Base-by-base conservation (phyloP, 352 stramenopile genomes). In the Globisporangium radiosum region DNA sequence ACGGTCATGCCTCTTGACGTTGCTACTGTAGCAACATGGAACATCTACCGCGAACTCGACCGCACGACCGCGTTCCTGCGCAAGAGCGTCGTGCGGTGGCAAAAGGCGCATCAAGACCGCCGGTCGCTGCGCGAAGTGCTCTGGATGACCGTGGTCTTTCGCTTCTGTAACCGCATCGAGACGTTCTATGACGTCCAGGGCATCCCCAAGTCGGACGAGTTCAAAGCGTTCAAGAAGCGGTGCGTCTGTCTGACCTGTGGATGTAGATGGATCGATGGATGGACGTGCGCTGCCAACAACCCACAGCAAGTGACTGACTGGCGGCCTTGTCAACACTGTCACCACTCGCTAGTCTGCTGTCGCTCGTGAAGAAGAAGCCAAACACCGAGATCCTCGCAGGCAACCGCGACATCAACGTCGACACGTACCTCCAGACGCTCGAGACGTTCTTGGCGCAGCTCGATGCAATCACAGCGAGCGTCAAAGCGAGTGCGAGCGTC, bases 1-100 rank as follows among this genome's bases (percentile, higher is more conserved):
- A 10, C 3, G 52, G 11, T 39, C 52, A 48, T 55, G 25, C 42
- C 14, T 17, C 19, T 43, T 2, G 40, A 14, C 40, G 7, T 1
- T 44, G 2, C 11, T 44, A 3, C 43, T 54, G 19, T 25, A 92
- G 82, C 79, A 63, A 89, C 77, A 4, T 90, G 83, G 66, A 93
- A 93, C 65, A 87, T 90, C 33, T 93, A 93, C 66, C 83, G 83
- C 15, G 81, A 91, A 61, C 68, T 93, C 14, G 83, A 93, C 60
- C 81, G 83, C 51, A 91, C 79, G 57, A 91, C 83, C 14, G 79
- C 83, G 14, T 93, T 89, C 63, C 60, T 93, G 39, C 81, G 83
- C 25, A 93, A 93, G 71, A 74, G 87, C 59, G 81, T 87, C 44
- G 59, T 93, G 52, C 73, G 79, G 50, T 92, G 81, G 81, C 81